Evolutionary conservation across 139 green algal genomes (phyloP), one percentile per base, ranked within the genome.

Genomic region (Bryopsis sp.): DNA sequence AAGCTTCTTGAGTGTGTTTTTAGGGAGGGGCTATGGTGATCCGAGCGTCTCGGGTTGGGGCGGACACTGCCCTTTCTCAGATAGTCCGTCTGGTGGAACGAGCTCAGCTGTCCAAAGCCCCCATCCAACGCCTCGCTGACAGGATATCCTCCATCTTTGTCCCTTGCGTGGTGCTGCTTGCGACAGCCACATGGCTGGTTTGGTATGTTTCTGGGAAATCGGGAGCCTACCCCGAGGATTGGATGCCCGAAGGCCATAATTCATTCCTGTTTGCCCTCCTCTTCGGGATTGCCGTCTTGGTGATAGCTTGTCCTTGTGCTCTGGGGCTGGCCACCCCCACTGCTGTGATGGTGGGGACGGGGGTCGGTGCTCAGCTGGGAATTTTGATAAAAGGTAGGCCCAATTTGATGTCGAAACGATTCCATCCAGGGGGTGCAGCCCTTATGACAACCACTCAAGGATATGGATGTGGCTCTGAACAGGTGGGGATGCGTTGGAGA

Each of bases 271-370:
- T 98, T 39, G 85, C 90, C 8, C 77, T 98, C 34, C 79, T 96
- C 35, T 96, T 97, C 71, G 93, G 83, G 67, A 96, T 99, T 60
- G 76, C 88, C 1, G 94, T 98, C 60, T 72, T 99, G 46, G 93
- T 99, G 39, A 95, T 99, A 47, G 94, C 94, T 47, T 99, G 94
- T 85, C 94, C 94, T 62, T 99, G 94, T 79, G 93, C 87, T 1
- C 83, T 96, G 61, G 90, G 94, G 1, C 85, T 99, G 32, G 94
- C 94, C 58, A 99, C 94, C 6, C 94, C 94, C 47, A 99, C 94
- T 1, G 94, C 94, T 1, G 91, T 99, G 39, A 97, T 99, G 94
- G 92, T 98, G 34, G 90, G 83, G 39, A 97, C 92, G 11, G 89
- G 84, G 6, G 79, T 95, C 28, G 89, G 84, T 28, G 88, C 89